These are phyloP conservation scores for Cyclotella baltica DNA, from an alignment of 108 stramenopile genomes.

Conservation along the genomic window DNA sequence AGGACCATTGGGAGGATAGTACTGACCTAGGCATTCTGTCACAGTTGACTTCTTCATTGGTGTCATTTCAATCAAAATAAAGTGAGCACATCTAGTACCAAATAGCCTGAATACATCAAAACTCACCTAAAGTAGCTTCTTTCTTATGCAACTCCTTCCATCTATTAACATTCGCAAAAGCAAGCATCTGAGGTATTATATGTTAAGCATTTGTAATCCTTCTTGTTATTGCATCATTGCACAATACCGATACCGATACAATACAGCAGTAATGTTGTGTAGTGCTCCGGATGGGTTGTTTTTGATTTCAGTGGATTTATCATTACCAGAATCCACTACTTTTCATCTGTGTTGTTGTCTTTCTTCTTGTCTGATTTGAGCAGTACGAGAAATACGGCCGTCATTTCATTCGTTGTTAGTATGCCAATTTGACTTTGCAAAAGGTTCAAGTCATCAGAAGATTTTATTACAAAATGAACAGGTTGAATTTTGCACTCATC, in stretches of 20 bases:
- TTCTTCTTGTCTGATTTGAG: slow-evolving; percentile 63
- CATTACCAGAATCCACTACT: slow-evolving; percentile 78
- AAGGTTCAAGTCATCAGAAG: neutral
- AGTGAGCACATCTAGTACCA: neutral
- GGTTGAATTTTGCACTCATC: neutral
- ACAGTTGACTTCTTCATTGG: slow-evolving; percentile 75
- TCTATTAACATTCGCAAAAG: slow-evolving; percentile 72
- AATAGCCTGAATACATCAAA: neutral
- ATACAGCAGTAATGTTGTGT: slow-evolving; percentile 73
- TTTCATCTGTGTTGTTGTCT: too few relatives aligned
- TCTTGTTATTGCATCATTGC: slow-evolving; percentile 82
- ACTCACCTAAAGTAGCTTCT: slow-evolving; percentile 81
- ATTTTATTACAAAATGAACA: neutral
- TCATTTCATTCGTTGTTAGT: slow-evolving; percentile 98
- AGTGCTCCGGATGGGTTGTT: slow-evolving; percentile 59
- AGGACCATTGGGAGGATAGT: slow-evolving; percentile 56
- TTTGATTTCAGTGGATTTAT: slow-evolving; percentile 51
- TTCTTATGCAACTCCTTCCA: slow-evolving; percentile 70
- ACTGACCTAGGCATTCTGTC: slow-evolving; percentile 87
- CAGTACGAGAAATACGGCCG: slow-evolving; percentile 84
- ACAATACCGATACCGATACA: slow-evolving; percentile 79
- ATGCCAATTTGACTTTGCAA: slow-evolving; percentile 96
- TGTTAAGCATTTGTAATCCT: slow-evolving; percentile 27
- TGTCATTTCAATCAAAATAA: neutral
- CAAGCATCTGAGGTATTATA: slow-evolving; percentile 55